phyloP scores from a whole-genome alignment of 805 yeast species.

The Komagataella ulmi region DNA sequence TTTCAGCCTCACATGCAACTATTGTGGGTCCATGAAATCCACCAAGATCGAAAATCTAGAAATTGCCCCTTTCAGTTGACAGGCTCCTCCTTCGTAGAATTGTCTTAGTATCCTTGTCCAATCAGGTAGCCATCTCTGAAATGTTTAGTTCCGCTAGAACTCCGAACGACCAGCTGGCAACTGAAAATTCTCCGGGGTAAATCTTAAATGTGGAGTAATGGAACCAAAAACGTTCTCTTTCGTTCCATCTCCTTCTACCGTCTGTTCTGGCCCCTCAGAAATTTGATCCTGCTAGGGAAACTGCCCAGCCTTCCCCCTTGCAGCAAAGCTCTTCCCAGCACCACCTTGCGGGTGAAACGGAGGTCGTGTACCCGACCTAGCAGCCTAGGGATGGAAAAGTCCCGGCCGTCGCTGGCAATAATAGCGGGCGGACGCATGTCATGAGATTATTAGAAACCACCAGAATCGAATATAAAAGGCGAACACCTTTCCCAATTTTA shows the following conservation, averaged over 20 bases:
- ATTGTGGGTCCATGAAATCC: background rate
- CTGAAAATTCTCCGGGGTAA: background rate
- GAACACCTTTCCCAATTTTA: background rate
- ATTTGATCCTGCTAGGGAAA: background rate
- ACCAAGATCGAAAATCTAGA: background rate
- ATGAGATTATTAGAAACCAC: background rate
- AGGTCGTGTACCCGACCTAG: background rate
- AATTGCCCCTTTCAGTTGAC: background rate
- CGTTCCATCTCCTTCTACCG: background rate
- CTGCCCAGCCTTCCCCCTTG: background rate
- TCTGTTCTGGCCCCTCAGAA: background rate
- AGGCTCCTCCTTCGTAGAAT: background rate
- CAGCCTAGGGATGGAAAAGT: background rate
- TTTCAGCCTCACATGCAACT: background rate
- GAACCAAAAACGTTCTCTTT: background rate
- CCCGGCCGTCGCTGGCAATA: background rate
- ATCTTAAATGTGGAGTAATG: background rate
- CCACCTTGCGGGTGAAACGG: background rate
- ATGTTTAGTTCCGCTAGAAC: background rate
- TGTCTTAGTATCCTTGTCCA: background rate
- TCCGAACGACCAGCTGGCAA: background rate
- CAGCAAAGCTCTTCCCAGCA: background rate
- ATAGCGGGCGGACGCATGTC: background rate
- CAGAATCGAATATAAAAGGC: background rate
- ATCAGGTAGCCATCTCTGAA: background rate